A percentile compares a stretch with the other conserved stretches of the same genome.
Conservation (phyloP, 2,329 filamentous ascomycete genomes). For the Curvularia hawaiiensis region DNA sequence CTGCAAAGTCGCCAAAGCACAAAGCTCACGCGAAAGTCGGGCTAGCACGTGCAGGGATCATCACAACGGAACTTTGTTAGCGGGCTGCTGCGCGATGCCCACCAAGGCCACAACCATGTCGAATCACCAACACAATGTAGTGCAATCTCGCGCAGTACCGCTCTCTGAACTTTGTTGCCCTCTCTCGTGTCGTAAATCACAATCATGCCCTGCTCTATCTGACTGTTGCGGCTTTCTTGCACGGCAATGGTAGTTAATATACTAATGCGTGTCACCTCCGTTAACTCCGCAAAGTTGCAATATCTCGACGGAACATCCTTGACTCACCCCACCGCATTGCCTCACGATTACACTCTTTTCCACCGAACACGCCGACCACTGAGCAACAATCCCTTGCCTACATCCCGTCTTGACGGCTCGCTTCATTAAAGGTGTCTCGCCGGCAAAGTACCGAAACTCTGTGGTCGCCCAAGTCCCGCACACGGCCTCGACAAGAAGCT, state of each 20-base stretch:
- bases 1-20: conserved; percentile 22
- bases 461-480: conserved; percentile 1
- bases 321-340: conserved; percentile 22
- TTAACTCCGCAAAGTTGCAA: conserved; percentile 21
- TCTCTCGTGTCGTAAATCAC: not conserved
- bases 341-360: conserved; percentile 3
- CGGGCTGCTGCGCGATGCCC: not conserved
- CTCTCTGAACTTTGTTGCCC: not conserved
- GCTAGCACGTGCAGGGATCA: conserved; percentile 20
- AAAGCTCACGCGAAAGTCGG: conserved; percentile 25
- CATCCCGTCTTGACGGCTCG: not conserved
- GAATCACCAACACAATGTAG: not conserved
- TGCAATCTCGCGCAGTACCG: not conserved
- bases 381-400: not conserved
- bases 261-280: conserved; percentile 16
- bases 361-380: not conserved
- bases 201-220: not conserved
- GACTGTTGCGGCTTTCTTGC: not conserved
- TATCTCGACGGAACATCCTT: conserved; percentile 14
- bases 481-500: not conserved
- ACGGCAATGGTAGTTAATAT: not conserved
- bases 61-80: conserved; percentile 11
- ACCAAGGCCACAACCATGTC: not conserved
- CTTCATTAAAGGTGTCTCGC: not conserved
- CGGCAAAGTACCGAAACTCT: conserved; percentile 5